Percentiles rank a stretch among this genome's conserved stretches.
Evolutionary conservation across 306 rosid species (phyloP).

Genomic region (Prosopis cineraria): DNA sequence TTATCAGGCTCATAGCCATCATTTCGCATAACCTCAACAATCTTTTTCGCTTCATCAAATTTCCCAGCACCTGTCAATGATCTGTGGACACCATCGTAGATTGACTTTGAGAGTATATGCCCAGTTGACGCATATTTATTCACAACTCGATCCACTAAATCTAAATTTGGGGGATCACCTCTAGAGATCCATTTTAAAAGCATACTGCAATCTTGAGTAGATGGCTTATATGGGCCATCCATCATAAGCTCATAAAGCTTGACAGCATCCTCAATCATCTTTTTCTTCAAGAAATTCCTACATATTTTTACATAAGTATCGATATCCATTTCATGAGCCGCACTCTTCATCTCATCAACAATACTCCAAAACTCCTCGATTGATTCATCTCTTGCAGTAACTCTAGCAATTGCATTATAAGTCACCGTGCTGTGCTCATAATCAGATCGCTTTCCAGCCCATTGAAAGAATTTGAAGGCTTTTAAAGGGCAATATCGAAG

Average conservation of each 20-base stretch:
- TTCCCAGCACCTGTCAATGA: conserved; percentile 67
- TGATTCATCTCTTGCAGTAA: conserved; percentile 60
- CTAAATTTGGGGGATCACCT: conserved; percentile 53
- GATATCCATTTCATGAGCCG: conserved; percentile 65
- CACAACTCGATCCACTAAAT: conserved; percentile 63
- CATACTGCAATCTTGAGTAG: conserved; percentile 52
- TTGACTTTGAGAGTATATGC: conserved; percentile 59
- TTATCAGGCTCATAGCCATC: conserved; percentile 84
- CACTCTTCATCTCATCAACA: conserved; percentile 66
- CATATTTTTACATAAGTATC: conserved; percentile 78
- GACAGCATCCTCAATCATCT: conserved; percentile 80
- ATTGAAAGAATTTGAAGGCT: conserved; percentile 62
- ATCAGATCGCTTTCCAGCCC: conserved; percentile 57
- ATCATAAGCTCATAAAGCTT: conserved; percentile 90
- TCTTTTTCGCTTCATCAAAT: conserved; percentile 74
- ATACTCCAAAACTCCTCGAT: conserved; percentile 71
- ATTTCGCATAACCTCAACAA: conserved; percentile 60
- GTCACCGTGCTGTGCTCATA: conserved; percentile 62
- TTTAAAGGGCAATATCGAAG: conserved; percentile 53
- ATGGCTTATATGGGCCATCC: conserved; percentile 84
- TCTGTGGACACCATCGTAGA: conserved; percentile 87
- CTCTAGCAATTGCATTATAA: conserved; percentile 71
- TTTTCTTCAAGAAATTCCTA: conserved; percentile 63
- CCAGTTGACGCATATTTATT: conserved; percentile 68
- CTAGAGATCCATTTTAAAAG: conserved; percentile 56